Evolutionary conservation across 1,139 yeast species (phyloP).

Genomic region (Citeromyces siamensis): DNA sequence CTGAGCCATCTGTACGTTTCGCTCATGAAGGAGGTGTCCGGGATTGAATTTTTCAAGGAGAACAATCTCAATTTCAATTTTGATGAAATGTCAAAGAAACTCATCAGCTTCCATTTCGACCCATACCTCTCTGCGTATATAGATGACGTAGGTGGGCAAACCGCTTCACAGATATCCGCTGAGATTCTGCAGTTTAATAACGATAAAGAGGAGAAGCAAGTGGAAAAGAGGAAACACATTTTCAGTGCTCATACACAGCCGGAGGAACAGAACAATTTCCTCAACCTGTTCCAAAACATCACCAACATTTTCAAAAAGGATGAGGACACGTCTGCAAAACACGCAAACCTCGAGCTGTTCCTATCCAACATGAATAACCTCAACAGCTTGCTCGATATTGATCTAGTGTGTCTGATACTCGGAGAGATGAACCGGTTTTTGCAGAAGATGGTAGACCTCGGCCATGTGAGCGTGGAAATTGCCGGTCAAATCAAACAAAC

Average conservation of each 20-base stretch:
- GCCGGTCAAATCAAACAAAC: slow-evolving; percentile 13
- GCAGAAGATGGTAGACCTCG: not conserved
- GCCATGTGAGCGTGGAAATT: slow-evolving; percentile 9
- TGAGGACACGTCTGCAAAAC: not conserved
- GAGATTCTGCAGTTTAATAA: not conserved
- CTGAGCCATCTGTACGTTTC: too few species aligned
- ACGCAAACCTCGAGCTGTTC: slow-evolving; percentile 1
- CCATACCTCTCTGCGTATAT: slow-evolving; percentile 12
- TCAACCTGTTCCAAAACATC: slow-evolving; percentile 1
- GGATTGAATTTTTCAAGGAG: slow-evolving; percentile 8
- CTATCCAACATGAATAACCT: slow-evolving; percentile 1
- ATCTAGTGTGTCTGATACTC: not conserved
- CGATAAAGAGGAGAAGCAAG: not conserved
- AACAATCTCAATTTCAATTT: slow-evolving; percentile 3
- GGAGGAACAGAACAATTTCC: not conserved
- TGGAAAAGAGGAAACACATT: not conserved
- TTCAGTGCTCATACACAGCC: not conserved
- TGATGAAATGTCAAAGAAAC: slow-evolving; percentile 5
- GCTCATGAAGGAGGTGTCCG: not conserved
- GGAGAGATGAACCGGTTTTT: not conserved
- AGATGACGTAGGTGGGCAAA: not conserved
- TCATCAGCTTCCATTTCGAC: slow-evolving; percentile 20
- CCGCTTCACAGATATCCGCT: not conserved
- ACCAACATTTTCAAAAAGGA: slow-evolving; percentile 2
- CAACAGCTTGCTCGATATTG: not conserved